Percentiles rank a stretch among this genome's conserved stretches.
phyloP scores from a whole-genome alignment of 305 asterid genomes.

The Plantago coronopus region DNA sequence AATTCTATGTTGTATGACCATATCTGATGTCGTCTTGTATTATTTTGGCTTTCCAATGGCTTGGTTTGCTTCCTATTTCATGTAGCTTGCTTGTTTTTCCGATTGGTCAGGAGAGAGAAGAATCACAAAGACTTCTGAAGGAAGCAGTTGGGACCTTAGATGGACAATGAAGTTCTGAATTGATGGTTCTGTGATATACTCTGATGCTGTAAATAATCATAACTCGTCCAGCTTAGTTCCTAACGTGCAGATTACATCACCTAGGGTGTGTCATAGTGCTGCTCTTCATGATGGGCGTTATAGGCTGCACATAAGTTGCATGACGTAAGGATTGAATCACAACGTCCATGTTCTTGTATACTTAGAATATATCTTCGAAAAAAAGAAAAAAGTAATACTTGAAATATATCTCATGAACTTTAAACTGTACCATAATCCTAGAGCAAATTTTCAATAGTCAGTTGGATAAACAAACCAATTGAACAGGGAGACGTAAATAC shows the following conservation, averaged over 20 bases:
- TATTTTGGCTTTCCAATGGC: neutral
- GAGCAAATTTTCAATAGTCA: constrained; percentile 16
- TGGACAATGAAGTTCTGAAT: constrained; percentile 36
- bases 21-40: neutral
- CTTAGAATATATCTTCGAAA: too few relatives aligned
- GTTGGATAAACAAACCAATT: constrained; percentile 10
- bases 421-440: constrained; percentile 17
- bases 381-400: too few relatives aligned
- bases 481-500: neutral
- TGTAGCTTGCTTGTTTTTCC: constrained; percentile 10
- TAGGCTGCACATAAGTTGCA: too few relatives aligned
- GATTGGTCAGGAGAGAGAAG: constrained; percentile 78
- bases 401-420: neutral
- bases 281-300: too few relatives aligned
- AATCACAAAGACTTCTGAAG: constrained; percentile 65
- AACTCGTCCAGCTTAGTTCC: too few relatives aligned
- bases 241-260: too few relatives aligned
- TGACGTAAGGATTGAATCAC: too few relatives aligned
- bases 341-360: too few relatives aligned
- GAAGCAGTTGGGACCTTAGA: constrained; percentile 77
- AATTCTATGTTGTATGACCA: too few relatives aligned
- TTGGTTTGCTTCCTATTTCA: neutral
- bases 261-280: too few relatives aligned
- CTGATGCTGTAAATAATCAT: too few relatives aligned
- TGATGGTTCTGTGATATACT: neutral